Conservation (phyloP, 2,329 filamentous ascomycete species). For the Exophiala spinifera region DNA sequence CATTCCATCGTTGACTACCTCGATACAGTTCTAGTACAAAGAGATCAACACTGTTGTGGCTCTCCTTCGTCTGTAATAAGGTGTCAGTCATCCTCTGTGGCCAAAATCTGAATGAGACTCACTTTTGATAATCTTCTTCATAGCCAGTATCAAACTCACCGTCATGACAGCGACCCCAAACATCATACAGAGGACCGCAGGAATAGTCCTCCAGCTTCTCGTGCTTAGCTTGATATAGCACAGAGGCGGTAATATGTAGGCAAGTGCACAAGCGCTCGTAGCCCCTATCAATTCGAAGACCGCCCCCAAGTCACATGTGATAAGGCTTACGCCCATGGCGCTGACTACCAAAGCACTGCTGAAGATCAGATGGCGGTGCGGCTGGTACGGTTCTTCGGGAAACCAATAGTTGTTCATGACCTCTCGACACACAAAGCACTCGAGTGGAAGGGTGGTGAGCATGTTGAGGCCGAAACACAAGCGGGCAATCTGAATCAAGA, state of each 20-base stretch:
- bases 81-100: background rate
- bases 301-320: conserved; percentile 89
- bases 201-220: conserved; percentile 62
- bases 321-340: conserved; percentile 71
- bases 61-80: conserved; percentile 19
- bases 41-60: conserved; percentile 19
- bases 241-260: conserved; percentile 90
- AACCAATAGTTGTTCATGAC: conserved; percentile 89
- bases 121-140: conserved; percentile 59
- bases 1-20: background rate
- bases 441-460: conserved; percentile 92
- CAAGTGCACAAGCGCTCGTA: conserved; percentile 88
- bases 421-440: conserved; percentile 95
- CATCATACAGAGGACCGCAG: conserved; percentile 65
- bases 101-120: conserved; percentile 9
- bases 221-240: conserved; percentile 93
- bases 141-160: conserved; percentile 72
- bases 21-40: background rate
- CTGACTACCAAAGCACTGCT: conserved; percentile 77
- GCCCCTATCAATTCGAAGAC: conserved; percentile 96
- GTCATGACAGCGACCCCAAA: conserved; percentile 80
- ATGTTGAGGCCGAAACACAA: conserved; percentile 98
- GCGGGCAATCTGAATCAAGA: conserved; percentile 90
- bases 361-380: conserved; percentile 80
- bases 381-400: conserved; percentile 70